These are phyloP conservation scores for Isabelozyma pseudorhagii DNA, from an alignment of 805 yeast species.

Conservation along the genomic window DNA sequence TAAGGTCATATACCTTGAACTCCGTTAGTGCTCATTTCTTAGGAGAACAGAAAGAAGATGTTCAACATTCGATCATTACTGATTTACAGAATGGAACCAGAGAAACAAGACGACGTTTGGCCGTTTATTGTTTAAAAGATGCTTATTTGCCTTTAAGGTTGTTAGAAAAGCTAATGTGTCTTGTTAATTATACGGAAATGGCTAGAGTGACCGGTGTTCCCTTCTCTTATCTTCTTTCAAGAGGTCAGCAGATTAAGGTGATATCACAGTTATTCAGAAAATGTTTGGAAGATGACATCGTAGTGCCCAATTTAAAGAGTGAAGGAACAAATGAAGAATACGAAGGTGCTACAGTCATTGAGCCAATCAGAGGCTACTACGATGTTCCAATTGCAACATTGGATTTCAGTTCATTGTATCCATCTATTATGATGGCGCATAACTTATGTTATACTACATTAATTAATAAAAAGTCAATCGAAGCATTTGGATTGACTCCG, in stretches of 20 bases:
- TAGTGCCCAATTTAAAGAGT: constrained; percentile 84
- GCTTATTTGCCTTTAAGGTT: constrained; percentile 88
- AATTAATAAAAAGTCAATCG: constrained; percentile 64
- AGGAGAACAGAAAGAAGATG: constrained; percentile 97
- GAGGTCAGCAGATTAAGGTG: constrained; percentile 98
- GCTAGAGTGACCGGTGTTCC: constrained; percentile 99
- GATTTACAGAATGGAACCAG: constrained; percentile 88
- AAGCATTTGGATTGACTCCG: constrained; percentile 57
- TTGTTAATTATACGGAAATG: constrained; percentile 97
- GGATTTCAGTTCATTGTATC: constrained; percentile 96
- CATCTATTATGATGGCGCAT: constrained; percentile 99
- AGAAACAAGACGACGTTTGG: constrained; percentile 91
- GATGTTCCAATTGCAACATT: constrained; percentile 96
- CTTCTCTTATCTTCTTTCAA: constrained; percentile 75
- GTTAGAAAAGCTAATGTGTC: constrained; percentile 90
- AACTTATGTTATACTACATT: constrained; percentile 93
- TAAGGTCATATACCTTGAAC: constrained; percentile 91
- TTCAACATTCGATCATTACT: constrained; percentile 94
- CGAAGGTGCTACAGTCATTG: constrained; percentile 99
- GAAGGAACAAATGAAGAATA: constrained; percentile 87
- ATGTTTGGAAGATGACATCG: constrained; percentile 80
- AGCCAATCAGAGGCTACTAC: constrained; percentile 92
- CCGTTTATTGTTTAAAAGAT: constrained; percentile 95
- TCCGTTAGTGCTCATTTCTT: constrained; percentile 92
- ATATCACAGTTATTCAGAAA: constrained; percentile 92